Evolutionary conservation across 2,329 filamentous ascomycete species (phyloP).

Genomic region (Arthroderma uncinatum): DNA sequence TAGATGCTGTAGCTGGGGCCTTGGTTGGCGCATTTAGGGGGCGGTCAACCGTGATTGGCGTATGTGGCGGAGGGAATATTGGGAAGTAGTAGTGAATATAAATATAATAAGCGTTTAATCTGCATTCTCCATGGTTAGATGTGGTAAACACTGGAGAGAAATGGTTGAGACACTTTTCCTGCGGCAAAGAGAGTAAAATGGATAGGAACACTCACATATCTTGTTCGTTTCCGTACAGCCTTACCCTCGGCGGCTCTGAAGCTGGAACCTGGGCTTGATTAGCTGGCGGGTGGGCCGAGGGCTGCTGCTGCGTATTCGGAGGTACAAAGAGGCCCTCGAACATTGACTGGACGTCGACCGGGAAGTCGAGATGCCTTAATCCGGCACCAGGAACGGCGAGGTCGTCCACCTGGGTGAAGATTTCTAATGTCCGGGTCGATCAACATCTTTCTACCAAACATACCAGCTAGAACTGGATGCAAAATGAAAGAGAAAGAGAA

Average conservation of each 20-base stretch:
- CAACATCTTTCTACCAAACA: neutral
- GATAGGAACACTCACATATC: conserved; percentile 32
- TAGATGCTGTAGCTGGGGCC: conserved; percentile 22
- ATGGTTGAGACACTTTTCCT: neutral
- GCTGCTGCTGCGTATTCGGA: conserved; percentile 17
- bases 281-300: conserved; percentile 22
- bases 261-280: conserved; percentile 19
- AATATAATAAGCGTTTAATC: conserved; percentile 37
- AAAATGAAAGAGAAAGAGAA: too few relatives aligned
- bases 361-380: conserved; percentile 30
- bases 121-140: conserved; percentile 13
- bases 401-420: conserved; percentile 33
- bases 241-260: conserved; percentile 23
- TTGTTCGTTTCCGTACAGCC: conserved; percentile 31
- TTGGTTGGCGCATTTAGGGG: conserved; percentile 26
- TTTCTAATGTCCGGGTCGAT: conserved; percentile 16
- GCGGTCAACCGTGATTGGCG: conserved; percentile 22
- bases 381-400: conserved; percentile 32
- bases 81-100: conserved; percentile 39
- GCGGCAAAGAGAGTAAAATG: neutral
- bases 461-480: neutral
- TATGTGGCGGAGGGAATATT: conserved; percentile 31
- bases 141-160: neutral
- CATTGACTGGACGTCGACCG: conserved; percentile 28
- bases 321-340: conserved; percentile 28